phyloP scores from a whole-genome alignment of 2,329 filamentous ascomycete species.

The Fusarium euwallaceae region DNA sequence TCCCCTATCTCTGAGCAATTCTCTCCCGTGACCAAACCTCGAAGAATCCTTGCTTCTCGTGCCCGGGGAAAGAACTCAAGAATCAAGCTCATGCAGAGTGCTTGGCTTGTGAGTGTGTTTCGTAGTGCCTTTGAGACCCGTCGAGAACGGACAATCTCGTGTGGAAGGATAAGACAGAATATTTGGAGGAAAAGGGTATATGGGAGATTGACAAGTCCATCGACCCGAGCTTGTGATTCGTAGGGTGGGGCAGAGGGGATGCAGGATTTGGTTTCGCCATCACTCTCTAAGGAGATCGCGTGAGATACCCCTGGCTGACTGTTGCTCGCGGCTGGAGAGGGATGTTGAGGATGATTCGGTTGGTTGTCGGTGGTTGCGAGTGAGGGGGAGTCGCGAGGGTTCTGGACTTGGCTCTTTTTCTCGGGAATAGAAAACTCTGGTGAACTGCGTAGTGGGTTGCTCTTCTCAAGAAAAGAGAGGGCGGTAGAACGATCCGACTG shows the following conservation, averaged over 20 bases:
- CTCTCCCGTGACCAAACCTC: conserved; percentile 24
- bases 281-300: not conserved
- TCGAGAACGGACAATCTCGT: conserved; percentile 65
- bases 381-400: not conserved
- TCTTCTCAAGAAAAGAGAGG: not conserved
- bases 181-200: conserved; percentile 70
- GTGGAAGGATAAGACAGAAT: conserved; percentile 61
- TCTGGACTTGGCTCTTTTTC: not conserved
- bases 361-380: not conserved
- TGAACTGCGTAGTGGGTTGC: not conserved
- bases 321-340: not conserved
- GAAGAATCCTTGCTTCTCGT: conserved; percentile 63
- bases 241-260: not conserved
- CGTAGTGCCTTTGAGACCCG: conserved; percentile 64
- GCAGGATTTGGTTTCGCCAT: not conserved
- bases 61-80: conserved; percentile 65
- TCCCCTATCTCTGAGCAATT: not conserved
- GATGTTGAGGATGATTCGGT: not conserved
- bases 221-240: not conserved
- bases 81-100: conserved; percentile 62
- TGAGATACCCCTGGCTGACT: conserved; percentile 32
- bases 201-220: conserved; percentile 62
- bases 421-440: not conserved
- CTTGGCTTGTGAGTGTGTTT: conserved; percentile 62
- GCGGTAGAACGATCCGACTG: not conserved